phyloP scores from a whole-genome alignment of 352 stramenopile genomes.

The Pythium apleroticum region DNA sequence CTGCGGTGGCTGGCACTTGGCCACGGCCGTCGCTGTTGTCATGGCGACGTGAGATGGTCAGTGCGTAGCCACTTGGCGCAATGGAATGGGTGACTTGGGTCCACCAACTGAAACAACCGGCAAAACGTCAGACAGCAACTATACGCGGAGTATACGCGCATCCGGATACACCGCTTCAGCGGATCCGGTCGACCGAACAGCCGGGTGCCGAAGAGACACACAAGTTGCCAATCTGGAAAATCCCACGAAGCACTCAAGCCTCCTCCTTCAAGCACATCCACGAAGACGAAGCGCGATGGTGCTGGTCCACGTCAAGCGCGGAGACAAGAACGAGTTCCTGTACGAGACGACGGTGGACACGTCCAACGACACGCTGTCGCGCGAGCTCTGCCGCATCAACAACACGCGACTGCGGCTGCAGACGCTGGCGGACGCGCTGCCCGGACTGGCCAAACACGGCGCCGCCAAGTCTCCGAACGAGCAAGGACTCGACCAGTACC shows the following conservation, averaged over 20 bases:
- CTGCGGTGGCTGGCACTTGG: slow-evolving; percentile 1
- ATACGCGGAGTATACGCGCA: slow-evolving; percentile 16
- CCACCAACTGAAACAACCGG: not conserved
- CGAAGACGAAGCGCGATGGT: slow-evolving; percentile 58
- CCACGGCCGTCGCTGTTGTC: not conserved
- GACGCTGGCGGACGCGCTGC: slow-evolving; percentile 74
- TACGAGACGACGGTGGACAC: slow-evolving; percentile 80
- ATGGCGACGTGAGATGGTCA: slow-evolving; percentile 6
- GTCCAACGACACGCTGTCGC: slow-evolving; percentile 84
- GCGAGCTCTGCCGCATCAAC: slow-evolving; percentile 79
- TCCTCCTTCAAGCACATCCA: not conserved
- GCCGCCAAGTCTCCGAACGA: slow-evolving; percentile 82
- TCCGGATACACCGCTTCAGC: slow-evolving; percentile 21
- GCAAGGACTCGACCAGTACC: slow-evolving; percentile 88
- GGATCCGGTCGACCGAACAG: not conserved
- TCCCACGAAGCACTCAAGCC: not conserved
- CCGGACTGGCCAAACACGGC: slow-evolving; percentile 79
- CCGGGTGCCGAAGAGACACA: slow-evolving; percentile 1
- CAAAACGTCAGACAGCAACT: slow-evolving; percentile 14
- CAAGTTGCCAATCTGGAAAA: slow-evolving; percentile 5
- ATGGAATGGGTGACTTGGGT: not conserved
- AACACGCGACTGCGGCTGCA: slow-evolving; percentile 78
- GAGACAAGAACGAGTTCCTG: slow-evolving; percentile 90
- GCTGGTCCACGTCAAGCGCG: slow-evolving; percentile 86
- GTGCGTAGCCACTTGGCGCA: not conserved